Evolutionary conservation across 1,139 yeast species (phyloP), one percentile per base, ranked within the genome.

Genomic region (Protomyces macrosporus): DNA sequence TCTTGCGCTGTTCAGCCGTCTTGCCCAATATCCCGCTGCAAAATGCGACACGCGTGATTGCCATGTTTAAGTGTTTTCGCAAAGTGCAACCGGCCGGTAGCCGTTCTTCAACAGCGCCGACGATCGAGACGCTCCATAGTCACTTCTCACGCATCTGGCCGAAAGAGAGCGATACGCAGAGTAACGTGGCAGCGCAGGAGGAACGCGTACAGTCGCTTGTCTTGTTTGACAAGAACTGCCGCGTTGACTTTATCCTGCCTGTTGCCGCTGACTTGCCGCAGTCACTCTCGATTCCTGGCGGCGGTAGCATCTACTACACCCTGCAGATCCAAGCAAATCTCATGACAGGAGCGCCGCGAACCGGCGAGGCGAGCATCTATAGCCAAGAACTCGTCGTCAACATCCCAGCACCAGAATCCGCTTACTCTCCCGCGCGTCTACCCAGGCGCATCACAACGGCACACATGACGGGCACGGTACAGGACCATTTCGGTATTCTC

Each of bases 401-500:
- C 30, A 55, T 58, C 1, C 62, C 62, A 3, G 62, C 62, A 9
- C 62, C 62, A 3, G 62, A 58, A 12, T 48, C 62, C 6, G 62
- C 62, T 4, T 58, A 58, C 32, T 58, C 62, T 10, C 56, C 62
- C 4, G 30, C 56, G 23, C 55, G 53, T 5, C 45, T 58, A 4
- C 62, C 62, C 32, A 58, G 53, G 45, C 55, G 62, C 10, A 52
- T 58, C 45, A 58, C 62, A 39, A 40, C 53, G 42, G 62, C 56
- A 40, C 16, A 42, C 7, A 45, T 51, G 42, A 50, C 45, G 34
- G 62, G 62, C 12, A 56, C 51, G 9, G 55, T 56, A 6, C 62
- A 58, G 39, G 62, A 58, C 23, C 62, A 58, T 81, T 93, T 69
- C 83, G 96, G 71, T 98, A 93, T 73, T 98, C 98, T 4, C 97